Percentiles rank a stretch among this genome's conserved stretches.
These are phyloP conservation scores for Naganishia liquefaciens DNA, from an alignment of 1,284 basidiomycete genomes.

Conservation along the genomic window DNA sequence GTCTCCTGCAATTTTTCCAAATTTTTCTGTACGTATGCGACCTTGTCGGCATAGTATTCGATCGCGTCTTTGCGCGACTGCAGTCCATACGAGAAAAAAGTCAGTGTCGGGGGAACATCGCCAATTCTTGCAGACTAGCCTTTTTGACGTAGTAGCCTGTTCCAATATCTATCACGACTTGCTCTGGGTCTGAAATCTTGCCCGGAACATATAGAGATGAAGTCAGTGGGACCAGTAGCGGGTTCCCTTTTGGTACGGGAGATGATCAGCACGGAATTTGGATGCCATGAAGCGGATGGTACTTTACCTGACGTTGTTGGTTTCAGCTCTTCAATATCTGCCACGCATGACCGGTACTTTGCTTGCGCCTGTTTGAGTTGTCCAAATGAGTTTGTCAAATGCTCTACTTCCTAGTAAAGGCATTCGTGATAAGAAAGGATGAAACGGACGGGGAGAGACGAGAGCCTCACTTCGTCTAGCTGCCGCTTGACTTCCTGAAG, in stretches of 20 bases:
- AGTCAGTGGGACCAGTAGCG: slow-evolving; percentile 86
- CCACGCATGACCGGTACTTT: slow-evolving; percentile 86
- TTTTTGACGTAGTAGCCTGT: slow-evolving; percentile 97
- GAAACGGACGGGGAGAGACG: background rate
- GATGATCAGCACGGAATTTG: background rate
- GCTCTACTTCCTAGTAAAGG: slow-evolving; percentile 75
- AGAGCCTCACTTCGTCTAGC: slow-evolving; percentile 71
- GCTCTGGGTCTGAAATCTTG: slow-evolving; percentile 75
- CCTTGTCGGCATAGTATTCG: slow-evolving; percentile 73
- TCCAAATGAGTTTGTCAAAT: slow-evolving; percentile 86
- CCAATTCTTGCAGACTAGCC: slow-evolving; percentile 56
- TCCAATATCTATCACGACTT: slow-evolving; percentile 92
- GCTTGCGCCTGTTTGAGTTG: slow-evolving; percentile 90
- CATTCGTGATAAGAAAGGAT: background rate
- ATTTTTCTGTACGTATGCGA: slow-evolving; percentile 74
- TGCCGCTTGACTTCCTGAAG: slow-evolving; percentile 82
- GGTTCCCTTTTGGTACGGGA: slow-evolving; percentile 66
- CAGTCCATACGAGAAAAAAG: background rate
- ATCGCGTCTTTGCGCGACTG: slow-evolving; percentile 77
- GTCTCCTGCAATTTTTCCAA: slow-evolving; percentile 79
- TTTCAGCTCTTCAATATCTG: slow-evolving; percentile 74
- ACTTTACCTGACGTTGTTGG: slow-evolving; percentile 68
- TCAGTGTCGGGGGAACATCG: background rate
- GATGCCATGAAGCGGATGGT: background rate
- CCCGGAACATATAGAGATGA: slow-evolving; percentile 95